Evolutionary conservation across 169 alveolate species (phyloP).

Genomic region (Plasmodium fragile): DNA sequence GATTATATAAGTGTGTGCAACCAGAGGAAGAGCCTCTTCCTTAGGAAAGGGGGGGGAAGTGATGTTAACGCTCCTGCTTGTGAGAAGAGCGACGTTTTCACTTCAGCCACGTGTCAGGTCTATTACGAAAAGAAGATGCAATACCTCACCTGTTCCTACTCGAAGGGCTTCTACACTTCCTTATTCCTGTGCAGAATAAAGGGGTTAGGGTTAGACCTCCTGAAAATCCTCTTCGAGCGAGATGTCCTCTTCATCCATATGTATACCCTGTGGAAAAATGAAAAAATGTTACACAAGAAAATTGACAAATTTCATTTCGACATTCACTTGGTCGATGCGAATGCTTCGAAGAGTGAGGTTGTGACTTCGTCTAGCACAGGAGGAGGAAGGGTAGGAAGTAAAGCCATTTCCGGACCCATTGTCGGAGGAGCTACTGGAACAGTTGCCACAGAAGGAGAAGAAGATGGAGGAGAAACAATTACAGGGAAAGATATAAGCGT

Average conservation of each 20-base stretch:
- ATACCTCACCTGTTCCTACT: conserved; percentile 40
- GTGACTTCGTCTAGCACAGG: neutral
- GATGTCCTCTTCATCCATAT: conserved; percentile 69
- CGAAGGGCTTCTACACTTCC: conserved; percentile 30
- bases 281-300: conserved; percentile 35
- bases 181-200: conserved; percentile 22
- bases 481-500: conserved; percentile 26
- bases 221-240: conserved; percentile 57
- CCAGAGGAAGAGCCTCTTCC: conserved; percentile 1
- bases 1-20: conserved; percentile 32
- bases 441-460: neutral
- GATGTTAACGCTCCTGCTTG: neutral
- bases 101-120: neutral
- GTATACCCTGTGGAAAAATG: conserved; percentile 72
- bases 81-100: neutral
- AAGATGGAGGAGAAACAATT: neutral
- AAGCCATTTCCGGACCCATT: neutral
- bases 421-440: neutral
- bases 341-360: neutral
- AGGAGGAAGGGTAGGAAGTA: neutral
- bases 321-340: neutral
- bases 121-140: conserved; percentile 62
- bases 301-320: conserved; percentile 34
- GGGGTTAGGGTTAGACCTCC: conserved; percentile 24
- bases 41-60: neutral